A percentile compares a stretch with the other conserved stretches of the same genome.
Evolutionary conservation across 306 rosid genomes (phyloP).

Genomic region (Arachis hypogaea): DNA sequence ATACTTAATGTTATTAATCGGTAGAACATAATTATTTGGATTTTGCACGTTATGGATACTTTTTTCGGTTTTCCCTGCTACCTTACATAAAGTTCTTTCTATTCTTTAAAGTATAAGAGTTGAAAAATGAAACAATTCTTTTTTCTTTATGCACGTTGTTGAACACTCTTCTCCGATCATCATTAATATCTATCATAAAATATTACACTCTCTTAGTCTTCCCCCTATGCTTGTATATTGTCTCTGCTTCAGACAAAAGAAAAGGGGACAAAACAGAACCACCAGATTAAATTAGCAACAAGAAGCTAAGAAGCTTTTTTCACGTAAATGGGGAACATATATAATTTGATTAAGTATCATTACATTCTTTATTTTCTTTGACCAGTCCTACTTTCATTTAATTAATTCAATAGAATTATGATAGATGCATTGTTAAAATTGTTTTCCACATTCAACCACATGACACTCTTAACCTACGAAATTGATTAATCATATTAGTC

Average conservation of each 20-base stretch:
- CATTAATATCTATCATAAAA: too few relatives aligned
- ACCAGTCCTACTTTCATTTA: not conserved
- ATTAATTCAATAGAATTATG: not conserved
- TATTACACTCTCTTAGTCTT: not conserved
- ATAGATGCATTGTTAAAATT: not conserved
- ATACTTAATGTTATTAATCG: too few relatives aligned
- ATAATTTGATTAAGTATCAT: not conserved
- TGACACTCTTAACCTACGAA: not conserved
- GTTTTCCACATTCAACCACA: slow-evolving; percentile 1
- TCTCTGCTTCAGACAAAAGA: not conserved
- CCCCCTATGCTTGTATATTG: too few relatives aligned
- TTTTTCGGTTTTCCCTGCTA: too few relatives aligned
- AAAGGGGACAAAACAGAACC: not conserved
- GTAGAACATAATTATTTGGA: too few relatives aligned
- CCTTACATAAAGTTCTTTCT: too few relatives aligned
- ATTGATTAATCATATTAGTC: not conserved
- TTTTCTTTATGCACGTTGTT: too few relatives aligned
- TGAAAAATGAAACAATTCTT: too few relatives aligned
- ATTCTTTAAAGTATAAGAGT: too few relatives aligned
- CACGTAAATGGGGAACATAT: slow-evolving; percentile 31
- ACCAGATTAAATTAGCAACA: not conserved
- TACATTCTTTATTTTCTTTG: not conserved
- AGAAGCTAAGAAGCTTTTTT: slow-evolving; percentile 10
- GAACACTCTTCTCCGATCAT: too few relatives aligned
- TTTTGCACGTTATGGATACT: too few relatives aligned